Base-by-base conservation (phyloP, 2,329 filamentous ascomycete species). In the Pestalotiopsis sp. region DNA sequence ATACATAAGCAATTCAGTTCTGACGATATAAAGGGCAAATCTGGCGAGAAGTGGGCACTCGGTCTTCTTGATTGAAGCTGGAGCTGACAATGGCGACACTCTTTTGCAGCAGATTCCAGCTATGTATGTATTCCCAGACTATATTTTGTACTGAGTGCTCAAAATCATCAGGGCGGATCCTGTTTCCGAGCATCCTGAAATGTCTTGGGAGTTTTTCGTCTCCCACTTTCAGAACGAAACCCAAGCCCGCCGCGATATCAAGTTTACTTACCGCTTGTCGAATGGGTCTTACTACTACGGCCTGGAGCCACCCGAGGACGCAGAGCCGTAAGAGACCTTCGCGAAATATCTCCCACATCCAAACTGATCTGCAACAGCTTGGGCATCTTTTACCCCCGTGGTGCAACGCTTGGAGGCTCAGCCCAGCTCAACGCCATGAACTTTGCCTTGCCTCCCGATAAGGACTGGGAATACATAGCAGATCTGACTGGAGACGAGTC, bases 401-500 rank as follows among this genome's bases (percentile, higher is more conserved):
- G 72, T 27, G 72, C 68, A 39, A 69, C 69, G 13, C 66, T 89
- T 87, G 41, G 41, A 5, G 41, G 41, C 12, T 86, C 84, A 76
- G 85, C 87, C 0, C 84, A 85, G 5, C 89, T 92, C 78, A 89
- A 90, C 57, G 89, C 87, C 4, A 77, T 90, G 59, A 86, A 91
- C 65, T 82, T 85, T 13, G 80, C 90, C 27, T 86, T 88, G 69
- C 89, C 90, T 0, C 83, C 88, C 69, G 82, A 86, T 61, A 85
- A 83, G 31, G 90, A 92, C 76, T 92, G 87, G 78, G 81, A 89
- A 60, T 78, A 86, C 72, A 86, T 92, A 67, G 85, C 84, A 3
- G 77, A 78, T 12, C 73, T 90, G 27, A 92, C 90, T 2, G 89
- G 89, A 4, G 89, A 92, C 72, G 72, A 77, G 1, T 87, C 86